Evolutionary conservation across 129 eudicot species (phyloP).

Genomic region (Pittosporum tobira): DNA sequence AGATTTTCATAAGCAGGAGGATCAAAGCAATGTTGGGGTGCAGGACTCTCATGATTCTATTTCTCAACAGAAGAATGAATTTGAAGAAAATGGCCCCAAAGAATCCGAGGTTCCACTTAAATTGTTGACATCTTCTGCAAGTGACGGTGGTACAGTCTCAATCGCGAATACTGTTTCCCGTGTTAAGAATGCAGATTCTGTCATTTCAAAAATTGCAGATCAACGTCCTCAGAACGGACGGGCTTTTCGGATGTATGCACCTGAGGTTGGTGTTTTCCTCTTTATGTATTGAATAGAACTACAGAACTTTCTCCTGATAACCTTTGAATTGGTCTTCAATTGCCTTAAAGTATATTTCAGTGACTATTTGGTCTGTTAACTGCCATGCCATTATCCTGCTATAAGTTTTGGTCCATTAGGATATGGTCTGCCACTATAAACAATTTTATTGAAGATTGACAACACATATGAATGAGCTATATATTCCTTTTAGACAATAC

Average conservation of each 20-base stretch:
- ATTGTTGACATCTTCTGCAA: constrained; percentile 11
- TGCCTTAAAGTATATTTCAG: not conserved
- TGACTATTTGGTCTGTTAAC: not conserved
- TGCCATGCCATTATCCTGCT: no score
- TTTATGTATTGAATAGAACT: no score
- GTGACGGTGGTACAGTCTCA: constrained; percentile 22
- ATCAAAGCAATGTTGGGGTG: constrained; percentile 4
- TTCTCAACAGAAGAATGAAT: constrained; percentile 23
- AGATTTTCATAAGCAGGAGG: constrained; percentile 26
- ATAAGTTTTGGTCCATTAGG: not conserved
- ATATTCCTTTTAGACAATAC: not conserved
- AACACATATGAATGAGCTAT: not conserved
- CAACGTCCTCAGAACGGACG: constrained; percentile 38
- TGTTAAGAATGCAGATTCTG: constrained; percentile 17
- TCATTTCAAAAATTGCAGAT: constrained; percentile 12
- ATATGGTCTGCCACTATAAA: not conserved
- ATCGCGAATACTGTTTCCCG: constrained; percentile 12
- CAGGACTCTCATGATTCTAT: constrained; percentile 22
- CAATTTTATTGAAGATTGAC: not conserved
- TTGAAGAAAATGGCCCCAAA: constrained; percentile 28
- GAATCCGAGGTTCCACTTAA: constrained; percentile 16
- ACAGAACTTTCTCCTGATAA: no score
- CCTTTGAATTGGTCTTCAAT: not conserved
- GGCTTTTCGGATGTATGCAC: constrained; percentile 61
- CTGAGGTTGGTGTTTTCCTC: constrained; percentile 36